These are phyloP conservation scores for Aureobasidium uvarum DNA, from an alignment of 2,329 filamentous ascomycete genomes.

Conservation along the genomic window DNA sequence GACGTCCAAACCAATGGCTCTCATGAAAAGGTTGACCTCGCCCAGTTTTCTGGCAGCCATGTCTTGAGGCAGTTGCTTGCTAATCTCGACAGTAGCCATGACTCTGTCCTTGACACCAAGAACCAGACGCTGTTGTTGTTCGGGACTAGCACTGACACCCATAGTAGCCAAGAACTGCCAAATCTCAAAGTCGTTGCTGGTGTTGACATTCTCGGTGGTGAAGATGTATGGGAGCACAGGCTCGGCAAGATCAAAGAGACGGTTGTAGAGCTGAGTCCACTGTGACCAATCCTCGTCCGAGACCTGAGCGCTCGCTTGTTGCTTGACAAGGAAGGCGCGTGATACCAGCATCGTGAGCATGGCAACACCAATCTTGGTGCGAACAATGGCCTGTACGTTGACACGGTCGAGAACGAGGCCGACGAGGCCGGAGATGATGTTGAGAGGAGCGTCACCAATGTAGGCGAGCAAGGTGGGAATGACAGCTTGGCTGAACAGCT, in stretches of 20 bases:
- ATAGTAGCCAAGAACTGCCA: constrained; percentile 98
- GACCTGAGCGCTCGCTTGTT: constrained; percentile 65
- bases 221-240: constrained; percentile 82
- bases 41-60: constrained; percentile 80
- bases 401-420: constrained; percentile 78
- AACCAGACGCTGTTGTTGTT: constrained; percentile 92
- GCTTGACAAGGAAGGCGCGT: constrained; percentile 88
- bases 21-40: constrained; percentile 98
- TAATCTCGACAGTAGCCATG: constrained; percentile 86
- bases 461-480: constrained; percentile 89
- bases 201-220: constrained; percentile 80
- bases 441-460: constrained; percentile 84
- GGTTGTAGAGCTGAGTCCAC: constrained; percentile 80
- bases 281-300: constrained; percentile 73
- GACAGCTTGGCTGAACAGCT: constrained; percentile 82
- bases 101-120: constrained; percentile 97
- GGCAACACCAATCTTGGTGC: constrained; percentile 82
- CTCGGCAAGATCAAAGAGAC: constrained; percentile 83
- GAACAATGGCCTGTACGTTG: constrained; percentile 79
- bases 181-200: constrained; percentile 81
- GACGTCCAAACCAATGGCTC: constrained; percentile 96
- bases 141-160: constrained; percentile 86
- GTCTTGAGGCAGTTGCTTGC: constrained; percentile 83
- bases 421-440: constrained; percentile 86
- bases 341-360: constrained; percentile 93